phyloP scores from a whole-genome alignment of 176 grass and related monocot genomes.

The Lolium rigidum region DNA sequence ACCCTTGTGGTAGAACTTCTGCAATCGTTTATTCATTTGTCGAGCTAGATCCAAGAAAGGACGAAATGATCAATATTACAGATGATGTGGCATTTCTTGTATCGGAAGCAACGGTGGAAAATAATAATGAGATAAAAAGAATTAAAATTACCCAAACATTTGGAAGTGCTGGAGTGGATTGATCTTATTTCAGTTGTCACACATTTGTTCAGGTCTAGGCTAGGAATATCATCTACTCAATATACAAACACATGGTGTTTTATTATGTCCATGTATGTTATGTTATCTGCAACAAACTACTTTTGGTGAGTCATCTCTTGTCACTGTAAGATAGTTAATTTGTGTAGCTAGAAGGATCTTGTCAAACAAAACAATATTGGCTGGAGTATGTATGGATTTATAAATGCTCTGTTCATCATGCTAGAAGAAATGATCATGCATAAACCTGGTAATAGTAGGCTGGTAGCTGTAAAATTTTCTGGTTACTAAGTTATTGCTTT shows the following conservation, averaged over 20 bases:
- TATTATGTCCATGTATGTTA: neutral
- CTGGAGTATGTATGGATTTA: neutral
- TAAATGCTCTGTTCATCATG: neutral
- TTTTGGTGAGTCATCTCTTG: neutral
- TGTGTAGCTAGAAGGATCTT: neutral
- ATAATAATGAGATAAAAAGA: neutral
- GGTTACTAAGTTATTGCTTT: neutral
- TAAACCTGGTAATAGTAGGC: neutral
- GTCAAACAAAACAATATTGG: neutral
- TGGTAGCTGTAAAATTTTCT: neutral
- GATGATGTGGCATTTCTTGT: constrained; percentile 6
- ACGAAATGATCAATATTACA: neutral
- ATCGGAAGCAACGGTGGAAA: neutral
- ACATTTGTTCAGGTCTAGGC: neutral
- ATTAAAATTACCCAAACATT: neutral
- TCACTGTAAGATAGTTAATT: neutral
- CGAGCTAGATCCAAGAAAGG: neutral
- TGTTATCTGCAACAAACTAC: neutral
- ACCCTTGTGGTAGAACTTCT: neutral
- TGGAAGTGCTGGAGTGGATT: neutral
- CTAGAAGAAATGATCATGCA: neutral
- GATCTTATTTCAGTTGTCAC: neutral
- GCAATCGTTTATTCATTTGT: neutral
- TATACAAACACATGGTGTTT: neutral
- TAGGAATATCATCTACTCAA: neutral